A percentile compares a stretch with the other conserved stretches of the same genome.
Conservation (phyloP, 441 rosid genomes). For the Geranium incanum region DNA sequence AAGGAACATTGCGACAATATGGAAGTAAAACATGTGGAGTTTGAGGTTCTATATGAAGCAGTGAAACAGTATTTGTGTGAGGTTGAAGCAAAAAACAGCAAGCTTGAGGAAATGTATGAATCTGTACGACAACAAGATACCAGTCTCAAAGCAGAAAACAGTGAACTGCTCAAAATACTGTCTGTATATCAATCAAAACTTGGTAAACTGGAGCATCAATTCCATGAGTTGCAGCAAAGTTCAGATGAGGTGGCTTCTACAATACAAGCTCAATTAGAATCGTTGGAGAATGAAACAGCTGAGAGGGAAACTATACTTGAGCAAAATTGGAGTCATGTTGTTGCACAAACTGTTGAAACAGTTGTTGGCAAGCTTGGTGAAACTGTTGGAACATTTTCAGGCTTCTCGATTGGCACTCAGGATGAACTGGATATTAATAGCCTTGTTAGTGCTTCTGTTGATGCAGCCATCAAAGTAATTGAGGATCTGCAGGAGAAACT, state of each 20-base stretch:
- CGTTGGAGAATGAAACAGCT: slow-evolving; percentile 45
- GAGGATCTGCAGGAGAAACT: slow-evolving; percentile 54
- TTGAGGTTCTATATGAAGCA: slow-evolving; percentile 57
- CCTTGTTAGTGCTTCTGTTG: slow-evolving; percentile 45
- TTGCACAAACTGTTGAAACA: slow-evolving; percentile 43
- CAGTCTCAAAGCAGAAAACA: slow-evolving; percentile 43
- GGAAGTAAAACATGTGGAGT: slow-evolving; percentile 56
- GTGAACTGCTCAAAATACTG: slow-evolving; percentile 43
- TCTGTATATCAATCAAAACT: slow-evolving; percentile 34
- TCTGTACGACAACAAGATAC: slow-evolving; percentile 37
- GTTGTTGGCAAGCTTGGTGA: slow-evolving; percentile 63
- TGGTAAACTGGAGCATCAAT: slow-evolving; percentile 48
- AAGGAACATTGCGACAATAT: slow-evolving; percentile 40
- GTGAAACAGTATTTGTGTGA: slow-evolving; percentile 41
- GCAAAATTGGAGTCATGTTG: slow-evolving; percentile 45
- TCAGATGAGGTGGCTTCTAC: slow-evolving; percentile 41
- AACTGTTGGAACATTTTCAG: slow-evolving; percentile 31
- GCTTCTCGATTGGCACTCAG: slow-evolving; percentile 26
- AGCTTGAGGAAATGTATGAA: slow-evolving; percentile 47
- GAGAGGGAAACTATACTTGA: slow-evolving; percentile 48
- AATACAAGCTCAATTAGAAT: slow-evolving; percentile 48
- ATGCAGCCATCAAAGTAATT: slow-evolving; percentile 49
- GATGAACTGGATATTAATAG: slow-evolving; percentile 39
- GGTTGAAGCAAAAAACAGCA: slow-evolving; percentile 38
- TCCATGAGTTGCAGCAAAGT: slow-evolving; percentile 45